Evolutionary conservation across 148 eudicot genomes (phyloP), one percentile per base, ranked within the genome.

Genomic region (Nepenthes gracilis): DNA sequence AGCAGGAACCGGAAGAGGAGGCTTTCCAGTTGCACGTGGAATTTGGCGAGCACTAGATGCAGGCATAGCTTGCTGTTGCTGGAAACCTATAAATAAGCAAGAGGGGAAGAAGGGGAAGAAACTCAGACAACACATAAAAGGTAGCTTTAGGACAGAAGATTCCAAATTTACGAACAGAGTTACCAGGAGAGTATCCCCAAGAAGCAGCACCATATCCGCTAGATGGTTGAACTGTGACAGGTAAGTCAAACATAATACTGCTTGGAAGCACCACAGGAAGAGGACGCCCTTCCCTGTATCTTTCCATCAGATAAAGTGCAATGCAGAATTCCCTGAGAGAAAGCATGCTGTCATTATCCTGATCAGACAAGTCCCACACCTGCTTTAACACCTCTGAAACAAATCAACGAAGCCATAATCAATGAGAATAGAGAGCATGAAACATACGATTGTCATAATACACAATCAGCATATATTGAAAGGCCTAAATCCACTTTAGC

Each of bases 331-430:
- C 99, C 81, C 83, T 84, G 64, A 94, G 68, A 67, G 99, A 86
- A 72, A 94, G 96, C 97, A 84, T 89, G 77, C 92, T 86, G 74
- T 94, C 99, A 72, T 84, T 89, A 74, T 94, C 99, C 82, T 89
- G 97, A 80, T 94, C 99, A 76, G 99, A 89, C 71, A 94, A 81
- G 75, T 94, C 96, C 99, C 97, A 94, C 68, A 94, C 99, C 88
- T 94, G 92, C 83, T 78, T 94, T 68, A 94, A 71, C 71, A 94
- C 74, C 87, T 94, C 99, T 94, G 86, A 64, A 74, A 59, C 60
- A 77, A 60, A 64, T 65, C 69, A 73, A 78, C 67, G 72, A 69
- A 13, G 58, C 54, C 33, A 36, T 50, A 62, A 74, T 59, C 6
- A 62, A 75, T 58, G 48, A 69, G 13, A 2, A 55, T 35, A 67